Evolutionary conservation across 2,329 filamentous ascomycete species (phyloP).

Genomic region (Cephalotrichum gorgonifer): DNA sequence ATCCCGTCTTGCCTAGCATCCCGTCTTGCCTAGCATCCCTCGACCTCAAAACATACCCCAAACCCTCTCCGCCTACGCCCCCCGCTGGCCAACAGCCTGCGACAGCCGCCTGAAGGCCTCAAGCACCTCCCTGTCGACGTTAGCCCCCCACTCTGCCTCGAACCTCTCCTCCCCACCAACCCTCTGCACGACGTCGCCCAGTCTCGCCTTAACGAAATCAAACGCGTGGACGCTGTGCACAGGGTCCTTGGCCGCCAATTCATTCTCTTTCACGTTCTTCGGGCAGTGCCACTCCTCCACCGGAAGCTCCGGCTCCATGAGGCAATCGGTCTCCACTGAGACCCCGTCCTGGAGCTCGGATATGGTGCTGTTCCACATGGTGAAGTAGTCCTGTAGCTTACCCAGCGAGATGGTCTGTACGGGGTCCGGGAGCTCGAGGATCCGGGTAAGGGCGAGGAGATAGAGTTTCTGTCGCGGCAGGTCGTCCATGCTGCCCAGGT

Average conservation of each 20-base stretch:
- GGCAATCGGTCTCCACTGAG: conserved; percentile 37
- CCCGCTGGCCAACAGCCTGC: neutral
- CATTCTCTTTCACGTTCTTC: conserved; percentile 40
- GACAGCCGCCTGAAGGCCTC: conserved; percentile 37
- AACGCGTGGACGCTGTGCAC: conserved; percentile 57
- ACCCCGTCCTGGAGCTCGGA: conserved; percentile 53
- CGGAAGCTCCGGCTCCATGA: conserved; percentile 32
- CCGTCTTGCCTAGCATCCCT: neutral
- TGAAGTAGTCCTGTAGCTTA: conserved; percentile 62
- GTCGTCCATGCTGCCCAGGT: conserved; percentile 58
- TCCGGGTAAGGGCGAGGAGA: conserved; percentile 59
- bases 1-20: neutral
- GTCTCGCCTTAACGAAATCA: conserved; percentile 50
- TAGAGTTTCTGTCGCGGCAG: conserved; percentile 60
- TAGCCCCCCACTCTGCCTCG: conserved; percentile 56
- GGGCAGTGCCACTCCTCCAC: conserved; percentile 45
- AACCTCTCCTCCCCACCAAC: conserved; percentile 58
- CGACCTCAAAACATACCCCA: neutral
- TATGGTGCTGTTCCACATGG: conserved; percentile 64
- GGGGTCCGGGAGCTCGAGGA: conserved; percentile 53
- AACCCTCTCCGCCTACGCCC: neutral
- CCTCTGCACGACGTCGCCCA: conserved; percentile 47
- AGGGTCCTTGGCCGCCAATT: conserved; percentile 49
- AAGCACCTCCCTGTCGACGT: conserved; percentile 66
- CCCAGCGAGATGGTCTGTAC: conserved; percentile 47